A percentile compares a stretch with the other conserved stretches of the same genome.
phyloP scores from a whole-genome alignment of 1,284 basidiomycete species.

The Leccinum colubrinum region DNA sequence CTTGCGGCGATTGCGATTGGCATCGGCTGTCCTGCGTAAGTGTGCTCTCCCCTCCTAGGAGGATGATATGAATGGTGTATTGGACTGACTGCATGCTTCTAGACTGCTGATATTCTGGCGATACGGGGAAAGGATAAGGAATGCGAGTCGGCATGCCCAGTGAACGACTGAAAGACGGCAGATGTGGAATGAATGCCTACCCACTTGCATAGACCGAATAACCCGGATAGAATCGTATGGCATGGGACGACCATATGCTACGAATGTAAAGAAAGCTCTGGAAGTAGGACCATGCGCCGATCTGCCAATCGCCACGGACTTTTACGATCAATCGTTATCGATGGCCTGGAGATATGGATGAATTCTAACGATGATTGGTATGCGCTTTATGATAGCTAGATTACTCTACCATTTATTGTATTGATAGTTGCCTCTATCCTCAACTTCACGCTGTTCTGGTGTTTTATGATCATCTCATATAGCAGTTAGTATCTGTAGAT shows the following conservation, averaged over 20 bases:
- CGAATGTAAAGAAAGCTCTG: not conserved
- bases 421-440: not conserved
- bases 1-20: slow-evolving; percentile 54
- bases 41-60: slow-evolving; percentile 5
- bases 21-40: slow-evolving; percentile 65
- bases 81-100: not conserved
- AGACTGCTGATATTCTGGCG: slow-evolving; percentile 29
- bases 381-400: not conserved
- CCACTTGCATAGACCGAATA: not conserved
- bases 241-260: not conserved
- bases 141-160: slow-evolving; percentile 17
- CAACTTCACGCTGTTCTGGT: not conserved
- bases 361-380: not conserved
- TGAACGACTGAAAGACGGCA: not conserved
- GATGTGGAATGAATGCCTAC: not conserved
- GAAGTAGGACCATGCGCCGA: not conserved
- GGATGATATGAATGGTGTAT: not conserved
- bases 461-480: not conserved
- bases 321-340: not conserved
- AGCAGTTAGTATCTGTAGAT: not conserved
- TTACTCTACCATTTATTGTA: not conserved
- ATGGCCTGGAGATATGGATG: not conserved
- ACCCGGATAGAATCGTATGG: not conserved
- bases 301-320: not conserved
- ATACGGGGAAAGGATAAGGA: slow-evolving; percentile 27